A percentile compares a stretch with the other conserved stretches of the same genome.
Conservation (phyloP, 148 eudicot genomes). For the Polygonum maritimum region DNA sequence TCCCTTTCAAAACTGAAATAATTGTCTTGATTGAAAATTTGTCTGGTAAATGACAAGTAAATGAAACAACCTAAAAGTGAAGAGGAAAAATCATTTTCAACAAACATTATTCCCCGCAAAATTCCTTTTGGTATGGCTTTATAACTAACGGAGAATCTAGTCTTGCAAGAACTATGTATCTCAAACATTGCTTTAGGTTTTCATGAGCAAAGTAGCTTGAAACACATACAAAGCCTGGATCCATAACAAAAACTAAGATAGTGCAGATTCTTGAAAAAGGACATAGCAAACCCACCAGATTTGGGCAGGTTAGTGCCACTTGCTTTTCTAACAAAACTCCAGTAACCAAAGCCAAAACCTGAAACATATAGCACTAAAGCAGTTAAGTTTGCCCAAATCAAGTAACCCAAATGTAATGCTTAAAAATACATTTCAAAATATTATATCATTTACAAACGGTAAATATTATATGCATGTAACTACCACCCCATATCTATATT, state of each 20-base stretch:
- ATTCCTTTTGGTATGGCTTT: conserved; percentile 3
- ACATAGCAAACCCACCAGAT: conserved; percentile 71
- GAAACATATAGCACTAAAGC: not conserved
- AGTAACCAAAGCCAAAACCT: conserved; percentile 45
- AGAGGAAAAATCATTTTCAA: not conserved
- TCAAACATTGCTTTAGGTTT: not conserved
- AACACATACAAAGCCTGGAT: not conserved
- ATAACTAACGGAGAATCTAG: not conserved
- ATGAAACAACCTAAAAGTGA: not conserved
- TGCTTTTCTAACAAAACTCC: conserved; percentile 90
- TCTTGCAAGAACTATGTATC: not conserved
- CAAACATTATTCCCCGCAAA: not conserved
- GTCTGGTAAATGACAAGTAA: not conserved
- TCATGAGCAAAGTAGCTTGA: not conserved
- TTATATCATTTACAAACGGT: not conserved
- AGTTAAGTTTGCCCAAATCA: not conserved
- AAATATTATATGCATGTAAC: not conserved
- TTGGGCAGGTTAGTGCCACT: conserved; percentile 66
- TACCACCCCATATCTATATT: not conserved
- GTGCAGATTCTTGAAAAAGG: not conserved
- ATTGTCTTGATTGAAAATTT: not conserved
- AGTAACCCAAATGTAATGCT: not conserved
- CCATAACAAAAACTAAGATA: not conserved
- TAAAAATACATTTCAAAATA: not conserved
- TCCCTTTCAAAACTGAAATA: too few relatives aligned